Evolutionary conservation across 176 grass and related monocot species (phyloP).

Genomic region (Triticum monococcum): DNA sequence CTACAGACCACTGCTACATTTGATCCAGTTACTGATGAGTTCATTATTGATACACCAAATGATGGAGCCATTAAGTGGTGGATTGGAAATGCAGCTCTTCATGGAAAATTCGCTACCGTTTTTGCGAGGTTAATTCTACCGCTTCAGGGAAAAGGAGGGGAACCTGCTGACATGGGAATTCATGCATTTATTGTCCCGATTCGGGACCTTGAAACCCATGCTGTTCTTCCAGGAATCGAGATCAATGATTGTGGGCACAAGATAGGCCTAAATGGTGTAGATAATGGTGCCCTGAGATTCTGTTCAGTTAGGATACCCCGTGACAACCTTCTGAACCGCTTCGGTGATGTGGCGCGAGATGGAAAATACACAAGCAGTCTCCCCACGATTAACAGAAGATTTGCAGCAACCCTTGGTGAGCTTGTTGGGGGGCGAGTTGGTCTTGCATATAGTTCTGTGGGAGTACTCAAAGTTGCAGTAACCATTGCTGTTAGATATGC

Average conservation of each 20-base stretch:
- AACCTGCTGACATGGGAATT: conserved; percentile 88
- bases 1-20: conserved; percentile 98
- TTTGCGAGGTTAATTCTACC: conserved; percentile 93
- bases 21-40: conserved; percentile 91
- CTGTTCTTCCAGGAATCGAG: conserved; percentile 85
- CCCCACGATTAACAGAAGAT: conserved; percentile 82
- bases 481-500: conserved; percentile 92
- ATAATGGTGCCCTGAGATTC: conserved; percentile 93
- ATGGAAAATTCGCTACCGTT: conserved; percentile 92
- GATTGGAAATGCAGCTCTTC: conserved; percentile 93
- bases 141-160: conserved; percentile 75
- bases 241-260: conserved; percentile 98
- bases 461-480: conserved; percentile 84
- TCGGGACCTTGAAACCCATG: conserved; percentile 74
- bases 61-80: conserved; percentile 99
- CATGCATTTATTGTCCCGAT: conserved; percentile 92
- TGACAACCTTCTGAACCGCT: conserved; percentile 96
- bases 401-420: conserved; percentile 94
- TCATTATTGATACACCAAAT: conserved; percentile 91
- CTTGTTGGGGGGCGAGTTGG: conserved; percentile 87
- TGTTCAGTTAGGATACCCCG: conserved; percentile 75
- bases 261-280: conserved; percentile 95
- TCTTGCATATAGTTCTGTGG: conserved; percentile 79
- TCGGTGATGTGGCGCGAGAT: conserved; percentile 85
- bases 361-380: conserved; percentile 96